phyloP scores from a whole-genome alignment of 257 asterid species.

The Buddleja alternifolia region DNA sequence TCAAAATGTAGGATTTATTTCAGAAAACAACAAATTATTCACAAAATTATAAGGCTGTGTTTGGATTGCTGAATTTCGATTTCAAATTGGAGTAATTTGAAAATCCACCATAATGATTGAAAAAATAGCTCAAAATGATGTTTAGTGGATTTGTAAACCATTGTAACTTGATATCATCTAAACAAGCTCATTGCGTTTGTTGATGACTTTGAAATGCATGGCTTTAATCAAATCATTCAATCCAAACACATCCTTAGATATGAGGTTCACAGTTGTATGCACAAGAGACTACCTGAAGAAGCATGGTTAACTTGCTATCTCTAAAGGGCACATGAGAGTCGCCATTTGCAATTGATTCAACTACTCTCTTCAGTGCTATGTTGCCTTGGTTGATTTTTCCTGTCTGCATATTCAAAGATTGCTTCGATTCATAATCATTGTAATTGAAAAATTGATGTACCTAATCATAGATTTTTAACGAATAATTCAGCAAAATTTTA shows the following conservation, averaged over 20 bases:
- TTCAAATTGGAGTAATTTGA: no score
- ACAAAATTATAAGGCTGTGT: not conserved
- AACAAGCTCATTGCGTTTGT: no score
- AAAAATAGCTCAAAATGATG: no score
- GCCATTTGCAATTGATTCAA: constrained; percentile 94
- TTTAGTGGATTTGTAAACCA: no score
- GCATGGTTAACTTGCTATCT: constrained; percentile 98
- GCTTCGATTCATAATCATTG: constrained; percentile 37
- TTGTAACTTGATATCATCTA: no score
- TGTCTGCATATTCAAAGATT: constrained; percentile 54
- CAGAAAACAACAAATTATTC: not conserved
- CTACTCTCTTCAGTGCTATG: constrained; percentile 85
- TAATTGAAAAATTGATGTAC: not conserved
- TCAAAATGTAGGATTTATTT: constrained; percentile 15
- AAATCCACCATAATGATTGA: no score
- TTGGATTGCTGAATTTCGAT: no score
- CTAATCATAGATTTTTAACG: not conserved
- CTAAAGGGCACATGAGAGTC: constrained; percentile 98
- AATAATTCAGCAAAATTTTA: constrained; percentile 23
- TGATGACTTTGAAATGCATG: no score
- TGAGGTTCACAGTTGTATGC: not conserved
- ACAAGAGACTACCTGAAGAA: constrained; percentile 69
- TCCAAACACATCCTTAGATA: no score
- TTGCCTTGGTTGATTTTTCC: constrained; percentile 95
- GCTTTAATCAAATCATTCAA: no score